Percentiles rank a stretch among this genome's conserved stretches.
These are phyloP conservation scores for Phytophthora fragariae DNA, from an alignment of 352 stramenopile species.

Conservation along the genomic window DNA sequence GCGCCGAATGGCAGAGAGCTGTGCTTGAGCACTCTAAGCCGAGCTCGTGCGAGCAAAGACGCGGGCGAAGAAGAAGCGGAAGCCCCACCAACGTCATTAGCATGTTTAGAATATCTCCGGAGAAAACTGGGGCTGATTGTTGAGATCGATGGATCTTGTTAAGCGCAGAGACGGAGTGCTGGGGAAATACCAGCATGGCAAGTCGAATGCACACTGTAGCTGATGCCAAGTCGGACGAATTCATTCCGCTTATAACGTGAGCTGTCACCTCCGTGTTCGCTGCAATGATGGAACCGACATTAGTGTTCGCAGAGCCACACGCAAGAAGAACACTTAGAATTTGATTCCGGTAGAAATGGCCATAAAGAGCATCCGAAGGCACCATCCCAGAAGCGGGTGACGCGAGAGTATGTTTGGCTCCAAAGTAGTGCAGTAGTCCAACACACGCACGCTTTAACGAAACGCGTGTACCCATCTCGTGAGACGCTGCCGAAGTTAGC, in stretches of 20 bases:
- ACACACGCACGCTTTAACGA: slow-evolving; percentile 74
- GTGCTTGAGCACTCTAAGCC: slow-evolving; percentile 77
- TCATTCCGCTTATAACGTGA: slow-evolving; percentile 74
- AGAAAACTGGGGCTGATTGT: slow-evolving; percentile 28
- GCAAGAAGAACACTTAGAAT: slow-evolving; percentile 75
- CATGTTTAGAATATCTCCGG: slow-evolving; percentile 56
- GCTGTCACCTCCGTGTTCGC: slow-evolving; percentile 58
- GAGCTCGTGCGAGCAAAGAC: slow-evolving; percentile 83
- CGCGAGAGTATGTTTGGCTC: slow-evolving; percentile 22
- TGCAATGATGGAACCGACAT: slow-evolving; percentile 73
- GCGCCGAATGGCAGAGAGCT: slow-evolving; percentile 63
- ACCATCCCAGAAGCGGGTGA: slow-evolving; percentile 8
- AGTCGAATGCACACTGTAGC: slow-evolving; percentile 85
- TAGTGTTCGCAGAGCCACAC: slow-evolving; percentile 69
- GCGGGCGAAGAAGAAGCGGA: slow-evolving; percentile 69
- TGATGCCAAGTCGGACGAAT: slow-evolving; percentile 65
- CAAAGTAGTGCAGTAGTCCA: slow-evolving; percentile 72
- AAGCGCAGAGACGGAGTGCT: slow-evolving; percentile 78
- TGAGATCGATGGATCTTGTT: slow-evolving; percentile 70
- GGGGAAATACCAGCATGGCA: slow-evolving; percentile 83
- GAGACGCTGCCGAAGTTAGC: not conserved
- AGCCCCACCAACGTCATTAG: slow-evolving; percentile 74
- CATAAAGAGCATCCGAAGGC: slow-evolving; percentile 40
- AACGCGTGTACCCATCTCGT: slow-evolving; percentile 40
- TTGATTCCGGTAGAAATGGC: slow-evolving; percentile 82